Percentiles rank a stretch among this genome's conserved stretches.
Evolutionary conservation across 2,329 filamentous ascomycete genomes (phyloP).

Genomic region (Paecilomyces niveus): DNA sequence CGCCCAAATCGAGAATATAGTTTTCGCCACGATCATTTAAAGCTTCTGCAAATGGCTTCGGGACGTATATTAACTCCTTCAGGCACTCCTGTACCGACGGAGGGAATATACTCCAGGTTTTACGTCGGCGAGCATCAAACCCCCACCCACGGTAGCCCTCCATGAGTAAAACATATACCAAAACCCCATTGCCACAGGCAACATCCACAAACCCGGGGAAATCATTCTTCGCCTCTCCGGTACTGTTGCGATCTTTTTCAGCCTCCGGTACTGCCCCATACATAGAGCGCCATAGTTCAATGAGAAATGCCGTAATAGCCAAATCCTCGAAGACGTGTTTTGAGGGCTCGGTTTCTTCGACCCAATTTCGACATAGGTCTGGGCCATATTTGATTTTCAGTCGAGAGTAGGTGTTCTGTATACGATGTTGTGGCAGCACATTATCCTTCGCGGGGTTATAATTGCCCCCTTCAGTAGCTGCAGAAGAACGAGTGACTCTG

Average conservation of each 20-base stretch:
- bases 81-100: conserved; percentile 42
- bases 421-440: conserved; percentile 64
- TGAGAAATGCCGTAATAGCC: conserved; percentile 81
- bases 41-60: conserved; percentile 38
- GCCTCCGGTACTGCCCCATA: conserved; percentile 44
- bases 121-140: conserved; percentile 80
- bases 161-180: conserved; percentile 71
- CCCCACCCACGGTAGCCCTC: conserved; percentile 85
- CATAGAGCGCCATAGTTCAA: conserved; percentile 85
- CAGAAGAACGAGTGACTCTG: conserved; percentile 13
- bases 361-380: conserved; percentile 66
- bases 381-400: conserved; percentile 76
- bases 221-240: conserved; percentile 11
- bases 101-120: conserved; percentile 74
- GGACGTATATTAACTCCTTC: conserved; percentile 55
- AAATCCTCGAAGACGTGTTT: conserved; percentile 97
- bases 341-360: conserved; percentile 73
- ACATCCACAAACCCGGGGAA: conserved; percentile 95
- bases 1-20: conserved; percentile 7
- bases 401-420: conserved; percentile 74
- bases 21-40: conserved; percentile 1
- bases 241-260: conserved; percentile 7
- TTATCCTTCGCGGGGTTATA: conserved; percentile 78
- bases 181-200: conserved; percentile 87
- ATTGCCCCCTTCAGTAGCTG: conserved; percentile 46